Evolutionary conservation across 495 filamentous ascomycete species (phyloP).

Genomic region (Parathielavia hyrcaniae): DNA sequence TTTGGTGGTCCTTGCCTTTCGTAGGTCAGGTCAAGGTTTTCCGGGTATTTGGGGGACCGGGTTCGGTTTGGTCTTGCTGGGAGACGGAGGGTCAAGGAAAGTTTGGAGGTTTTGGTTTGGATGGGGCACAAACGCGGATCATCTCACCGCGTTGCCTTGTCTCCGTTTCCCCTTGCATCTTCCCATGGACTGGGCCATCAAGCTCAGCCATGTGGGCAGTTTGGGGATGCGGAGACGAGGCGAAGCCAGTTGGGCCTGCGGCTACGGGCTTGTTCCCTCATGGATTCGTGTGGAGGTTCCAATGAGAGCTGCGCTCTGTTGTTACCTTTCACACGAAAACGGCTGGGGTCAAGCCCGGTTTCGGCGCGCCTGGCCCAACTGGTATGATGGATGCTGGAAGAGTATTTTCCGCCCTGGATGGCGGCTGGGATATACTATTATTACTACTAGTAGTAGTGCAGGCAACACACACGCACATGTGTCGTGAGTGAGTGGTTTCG

Average conservation of each 20-base stretch:
- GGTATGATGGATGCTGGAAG: slow-evolving; percentile 15
- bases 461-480: slow-evolving; percentile 7
- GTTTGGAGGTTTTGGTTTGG: background rate
- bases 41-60: background rate
- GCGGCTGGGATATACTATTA: slow-evolving; percentile 12
- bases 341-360: background rate
- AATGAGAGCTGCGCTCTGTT: slow-evolving; percentile 2
- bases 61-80: background rate
- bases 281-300: background rate
- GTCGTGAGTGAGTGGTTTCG: background rate
- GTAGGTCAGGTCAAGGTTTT: slow-evolving; percentile 38
- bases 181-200: background rate
- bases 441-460: background rate
- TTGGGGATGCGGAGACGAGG: background rate
- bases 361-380: background rate
- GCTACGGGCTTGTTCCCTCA: background rate
- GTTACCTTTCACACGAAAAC: background rate
- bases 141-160: slow-evolving; percentile 16
- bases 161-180: background rate
- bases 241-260: slow-evolving; percentile 8
- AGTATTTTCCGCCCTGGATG: slow-evolving; percentile 15
- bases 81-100: background rate
- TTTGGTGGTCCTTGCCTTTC: slow-evolving; percentile 15
- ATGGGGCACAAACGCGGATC: slow-evolving; percentile 9
- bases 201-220: background rate